Evolutionary conservation across 2,329 filamentous ascomycete species (phyloP).

Genomic region (Calonectria crousiana): DNA sequence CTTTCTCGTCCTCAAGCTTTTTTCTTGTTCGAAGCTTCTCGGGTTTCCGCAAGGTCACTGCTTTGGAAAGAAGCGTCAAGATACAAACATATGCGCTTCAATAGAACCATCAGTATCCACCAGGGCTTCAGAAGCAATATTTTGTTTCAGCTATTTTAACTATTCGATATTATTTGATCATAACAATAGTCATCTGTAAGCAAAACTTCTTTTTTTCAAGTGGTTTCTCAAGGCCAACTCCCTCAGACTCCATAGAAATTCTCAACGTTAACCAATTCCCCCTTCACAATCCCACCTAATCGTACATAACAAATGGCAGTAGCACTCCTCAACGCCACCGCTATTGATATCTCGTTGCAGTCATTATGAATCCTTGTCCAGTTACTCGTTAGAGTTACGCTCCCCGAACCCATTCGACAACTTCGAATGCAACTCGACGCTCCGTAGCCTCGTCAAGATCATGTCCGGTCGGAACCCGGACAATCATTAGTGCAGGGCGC

Average conservation of each 20-base stretch:
- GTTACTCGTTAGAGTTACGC: conserved; percentile 53
- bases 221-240: neutral
- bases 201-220: neutral
- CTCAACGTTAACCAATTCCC: neutral
- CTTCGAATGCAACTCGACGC: conserved; percentile 85
- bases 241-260: neutral
- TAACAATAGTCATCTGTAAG: neutral
- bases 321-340: conserved; percentile 7
- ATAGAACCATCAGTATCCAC: neutral
- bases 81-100: neutral
- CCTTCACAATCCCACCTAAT: neutral
- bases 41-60: neutral
- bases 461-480: conserved; percentile 59
- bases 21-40: neutral
- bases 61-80: neutral
- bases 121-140: neutral
- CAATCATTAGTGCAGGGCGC: conserved; percentile 65
- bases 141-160: neutral
- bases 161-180: neutral
- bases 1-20: neutral
- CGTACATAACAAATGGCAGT: conserved; percentile 1
- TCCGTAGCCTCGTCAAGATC: conserved; percentile 76
- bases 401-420: conserved; percentile 81
- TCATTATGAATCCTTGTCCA: conserved; percentile 29
- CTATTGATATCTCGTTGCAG: conserved; percentile 1